Percentiles rank a stretch among this genome's conserved stretches.
Conservation (phyloP, 2,329 filamentous ascomycete species). For the Trichoderma hamatum region DNA sequence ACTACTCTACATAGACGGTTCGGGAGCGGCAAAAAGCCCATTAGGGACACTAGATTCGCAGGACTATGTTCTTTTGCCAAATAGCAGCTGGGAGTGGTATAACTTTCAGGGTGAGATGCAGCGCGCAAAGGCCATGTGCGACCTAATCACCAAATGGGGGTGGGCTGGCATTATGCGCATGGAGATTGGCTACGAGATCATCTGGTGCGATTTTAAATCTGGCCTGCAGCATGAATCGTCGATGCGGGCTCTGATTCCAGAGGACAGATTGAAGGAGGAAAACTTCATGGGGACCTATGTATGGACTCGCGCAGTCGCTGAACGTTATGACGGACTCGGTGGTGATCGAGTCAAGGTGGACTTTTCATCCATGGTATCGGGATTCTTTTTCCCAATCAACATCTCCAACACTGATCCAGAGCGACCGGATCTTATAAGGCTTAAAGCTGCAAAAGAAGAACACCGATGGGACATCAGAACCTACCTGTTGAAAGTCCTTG, state of each 20-base stretch:
- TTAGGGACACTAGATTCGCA: conserved; percentile 71
- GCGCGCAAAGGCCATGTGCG: conserved; percentile 61
- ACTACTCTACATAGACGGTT: conserved; percentile 71
- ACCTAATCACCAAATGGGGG: conserved; percentile 54
- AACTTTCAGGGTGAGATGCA: conserved; percentile 48
- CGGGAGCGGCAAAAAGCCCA: conserved; percentile 65
- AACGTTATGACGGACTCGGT: conserved; percentile 52
- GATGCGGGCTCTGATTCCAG: conserved; percentile 33
- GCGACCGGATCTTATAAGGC: conserved; percentile 41
- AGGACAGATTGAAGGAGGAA: conserved; percentile 29
- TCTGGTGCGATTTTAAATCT: conserved; percentile 64
- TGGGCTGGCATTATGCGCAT: conserved; percentile 69
- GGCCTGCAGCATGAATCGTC: conserved; percentile 45
- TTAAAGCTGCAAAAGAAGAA: conserved; percentile 35
- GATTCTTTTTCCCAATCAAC: conserved; percentile 55
- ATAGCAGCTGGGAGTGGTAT: conserved; percentile 28
- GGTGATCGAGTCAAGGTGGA: conserved; percentile 48
- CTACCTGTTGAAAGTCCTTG: conserved; percentile 50
- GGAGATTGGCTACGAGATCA: conserved; percentile 72
- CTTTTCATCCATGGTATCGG: conserved; percentile 56
- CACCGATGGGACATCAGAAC: conserved; percentile 43
- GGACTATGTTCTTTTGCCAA: conserved; percentile 60
- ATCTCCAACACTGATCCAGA: conserved; percentile 46
- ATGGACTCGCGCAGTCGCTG: conserved; percentile 46
- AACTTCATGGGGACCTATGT: conserved; percentile 41